Percentiles rank a stretch among this genome's conserved stretches.
phyloP scores from a whole-genome alignment of 305 asterid species.

The Andrographis paniculata region DNA sequence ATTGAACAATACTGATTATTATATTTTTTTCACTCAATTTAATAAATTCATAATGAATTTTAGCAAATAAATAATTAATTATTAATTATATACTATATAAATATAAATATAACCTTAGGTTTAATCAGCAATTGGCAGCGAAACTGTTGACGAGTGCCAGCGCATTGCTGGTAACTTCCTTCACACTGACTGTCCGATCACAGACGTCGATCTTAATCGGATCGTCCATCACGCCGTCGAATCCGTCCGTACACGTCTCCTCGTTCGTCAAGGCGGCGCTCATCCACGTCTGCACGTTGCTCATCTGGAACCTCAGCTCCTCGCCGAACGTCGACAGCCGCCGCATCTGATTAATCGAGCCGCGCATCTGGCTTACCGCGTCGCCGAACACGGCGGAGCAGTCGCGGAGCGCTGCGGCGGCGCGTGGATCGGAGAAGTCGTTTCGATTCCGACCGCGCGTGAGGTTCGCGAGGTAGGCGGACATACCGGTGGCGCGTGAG shows the following conservation, averaged over 20 bases:
- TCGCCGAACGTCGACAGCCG: constrained; percentile 21
- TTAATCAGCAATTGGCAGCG: constrained; percentile 26
- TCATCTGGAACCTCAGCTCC: constrained; percentile 32
- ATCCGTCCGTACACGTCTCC: constrained; percentile 51
- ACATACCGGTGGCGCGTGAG: constrained; percentile 33
- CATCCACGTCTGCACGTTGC: constrained; percentile 62
- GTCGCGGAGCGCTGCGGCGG: constrained; percentile 57
- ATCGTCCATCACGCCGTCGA: constrained; percentile 27
- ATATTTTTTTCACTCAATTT: too few relatives aligned
- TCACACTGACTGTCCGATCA: constrained; percentile 27
- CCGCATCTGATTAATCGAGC: constrained; percentile 60
- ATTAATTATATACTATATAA: too few relatives aligned
- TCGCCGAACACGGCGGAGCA: constrained; percentile 48
- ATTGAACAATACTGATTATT: too few relatives aligned
- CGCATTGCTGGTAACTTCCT: constrained; percentile 50
- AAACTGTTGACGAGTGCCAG: constrained; percentile 59
- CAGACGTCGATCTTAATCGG: constrained; percentile 25
- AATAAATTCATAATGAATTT: too few relatives aligned
- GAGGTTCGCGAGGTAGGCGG: constrained; percentile 39
- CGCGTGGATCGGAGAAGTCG: constrained; percentile 30
- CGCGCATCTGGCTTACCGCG: constrained; percentile 55
- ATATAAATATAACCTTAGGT: neutral
- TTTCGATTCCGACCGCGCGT: constrained; percentile 38
- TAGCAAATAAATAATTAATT: too few relatives aligned
- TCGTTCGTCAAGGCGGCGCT: constrained; percentile 55